Evolutionary conservation across 2,329 filamentous ascomycete genomes (phyloP).

Genomic region (Fusarium secorum): DNA sequence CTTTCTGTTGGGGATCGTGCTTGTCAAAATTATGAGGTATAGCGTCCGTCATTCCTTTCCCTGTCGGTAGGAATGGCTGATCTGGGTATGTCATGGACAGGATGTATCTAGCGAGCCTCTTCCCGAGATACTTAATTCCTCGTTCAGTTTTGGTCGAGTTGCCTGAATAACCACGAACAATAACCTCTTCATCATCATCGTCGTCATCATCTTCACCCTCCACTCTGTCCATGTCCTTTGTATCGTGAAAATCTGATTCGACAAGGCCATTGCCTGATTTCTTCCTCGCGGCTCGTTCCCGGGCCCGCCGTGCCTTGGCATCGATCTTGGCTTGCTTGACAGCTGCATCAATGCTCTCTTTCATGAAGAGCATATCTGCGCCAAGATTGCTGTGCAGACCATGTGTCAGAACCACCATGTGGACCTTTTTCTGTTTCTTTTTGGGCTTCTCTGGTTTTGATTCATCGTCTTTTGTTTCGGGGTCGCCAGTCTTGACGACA

Average conservation of each 20-base stretch:
- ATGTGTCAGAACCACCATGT: constrained; percentile 92
- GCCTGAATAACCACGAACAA: constrained; percentile 88
- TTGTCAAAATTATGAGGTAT: constrained; percentile 53
- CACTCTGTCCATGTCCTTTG: constrained; percentile 38
- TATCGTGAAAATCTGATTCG: constrained; percentile 23
- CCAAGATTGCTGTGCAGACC: constrained; percentile 95
- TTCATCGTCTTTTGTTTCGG: constrained; percentile 40
- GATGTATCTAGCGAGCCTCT: constrained; percentile 90
- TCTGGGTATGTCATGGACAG: constrained; percentile 92
- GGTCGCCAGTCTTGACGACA: constrained; percentile 45
- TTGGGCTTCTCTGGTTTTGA: constrained; percentile 51
- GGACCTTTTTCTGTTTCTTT: constrained; percentile 78
- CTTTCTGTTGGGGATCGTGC: constrained; percentile 55
- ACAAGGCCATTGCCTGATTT: constrained; percentile 1
- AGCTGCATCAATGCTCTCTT: constrained; percentile 93
- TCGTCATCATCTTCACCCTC: constrained; percentile 54
- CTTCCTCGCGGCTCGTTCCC: constrained; percentile 51
- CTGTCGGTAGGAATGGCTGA: constrained; percentile 80
- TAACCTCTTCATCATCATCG: constrained; percentile 81
- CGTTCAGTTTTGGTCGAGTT: constrained; percentile 92
- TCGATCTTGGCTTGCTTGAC: constrained; percentile 77
- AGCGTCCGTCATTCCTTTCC: constrained; percentile 58
- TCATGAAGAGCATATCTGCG: constrained; percentile 95
- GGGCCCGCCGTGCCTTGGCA: constrained; percentile 67
- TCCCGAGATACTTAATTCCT: constrained; percentile 96